Percentiles rank a stretch among this genome's conserved stretches.
Conservation (phyloP, 306 rosid genomes). For the Fagus crenata region DNA sequence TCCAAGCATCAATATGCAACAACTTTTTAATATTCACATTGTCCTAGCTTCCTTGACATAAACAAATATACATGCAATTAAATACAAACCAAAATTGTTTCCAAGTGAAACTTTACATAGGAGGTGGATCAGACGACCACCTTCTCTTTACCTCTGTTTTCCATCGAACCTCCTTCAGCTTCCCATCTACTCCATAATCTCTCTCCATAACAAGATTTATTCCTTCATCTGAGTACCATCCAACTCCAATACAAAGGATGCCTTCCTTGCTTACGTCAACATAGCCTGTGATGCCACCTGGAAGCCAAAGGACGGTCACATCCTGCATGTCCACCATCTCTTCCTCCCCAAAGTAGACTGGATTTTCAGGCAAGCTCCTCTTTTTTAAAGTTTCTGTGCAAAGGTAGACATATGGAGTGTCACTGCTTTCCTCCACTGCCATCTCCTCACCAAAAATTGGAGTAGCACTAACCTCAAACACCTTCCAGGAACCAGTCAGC, state of each 20-base stretch:
- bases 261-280: conserved; percentile 80
- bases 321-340: conserved; percentile 77
- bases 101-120: conserved; percentile 28
- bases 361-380: conserved; percentile 59
- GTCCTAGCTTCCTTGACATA: conserved; percentile 1
- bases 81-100: conserved; percentile 11
- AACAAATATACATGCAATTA: conserved; percentile 24
- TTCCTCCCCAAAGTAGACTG: conserved; percentile 70
- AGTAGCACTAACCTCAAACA: conserved; percentile 78
- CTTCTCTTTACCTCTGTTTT: conserved; percentile 82
- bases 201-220: conserved; percentile 94
- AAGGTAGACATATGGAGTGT: conserved; percentile 56
- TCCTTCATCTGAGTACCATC: conserved; percentile 97
- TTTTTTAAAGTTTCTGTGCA: conserved; percentile 76
- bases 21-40: neutral
- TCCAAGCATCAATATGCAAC: neutral
- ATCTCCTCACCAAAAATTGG: conserved; percentile 63
- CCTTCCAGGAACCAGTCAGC: conserved; percentile 87
- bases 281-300: conserved; percentile 79
- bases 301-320: conserved; percentile 82
- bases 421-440: conserved; percentile 23
- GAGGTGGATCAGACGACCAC: conserved; percentile 67
- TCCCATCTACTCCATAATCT: conserved; percentile 90
- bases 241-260: conserved; percentile 82
- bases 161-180: conserved; percentile 74